Conservation (phyloP, 441 rosid genomes). For the Populus hybrid region DNA sequence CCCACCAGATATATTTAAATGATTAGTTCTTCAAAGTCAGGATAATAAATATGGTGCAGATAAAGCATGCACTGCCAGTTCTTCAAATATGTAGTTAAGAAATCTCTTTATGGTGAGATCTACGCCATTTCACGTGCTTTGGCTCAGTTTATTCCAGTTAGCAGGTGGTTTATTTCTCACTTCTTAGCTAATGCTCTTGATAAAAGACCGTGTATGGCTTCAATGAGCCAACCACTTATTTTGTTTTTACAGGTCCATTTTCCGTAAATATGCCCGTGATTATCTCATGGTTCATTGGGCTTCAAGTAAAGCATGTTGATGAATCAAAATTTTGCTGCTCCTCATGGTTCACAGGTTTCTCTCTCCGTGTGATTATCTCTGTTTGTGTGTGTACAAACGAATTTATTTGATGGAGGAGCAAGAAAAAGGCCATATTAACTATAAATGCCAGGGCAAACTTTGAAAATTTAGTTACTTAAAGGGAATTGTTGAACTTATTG, state of each 20-base stretch:
- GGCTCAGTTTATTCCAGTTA: slow-evolving; percentile 79
- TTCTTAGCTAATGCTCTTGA: neutral
- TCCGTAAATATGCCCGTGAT: slow-evolving; percentile 77
- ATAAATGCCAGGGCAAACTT: too few species aligned
- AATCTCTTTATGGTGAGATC: slow-evolving; percentile 40
- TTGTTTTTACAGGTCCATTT: slow-evolving; percentile 44
- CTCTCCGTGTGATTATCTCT: neutral
- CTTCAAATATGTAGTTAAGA: slow-evolving; percentile 1
- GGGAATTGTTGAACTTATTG: neutral
- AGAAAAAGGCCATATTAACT: too few species aligned
- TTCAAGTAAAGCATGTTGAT: slow-evolving; percentile 71
- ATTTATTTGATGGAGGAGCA: neutral
- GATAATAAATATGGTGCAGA: neutral
- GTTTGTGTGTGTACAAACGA: neutral
- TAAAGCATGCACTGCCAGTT: neutral
- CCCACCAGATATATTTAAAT: neutral
- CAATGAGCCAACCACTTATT: neutral
- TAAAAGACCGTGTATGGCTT: neutral
- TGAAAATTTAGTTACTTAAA: neutral
- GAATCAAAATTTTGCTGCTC: slow-evolving; percentile 91
- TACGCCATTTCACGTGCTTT: slow-evolving; percentile 69
- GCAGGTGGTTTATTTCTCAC: slow-evolving; percentile 43
- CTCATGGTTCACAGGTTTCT: slow-evolving; percentile 78
- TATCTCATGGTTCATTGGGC: slow-evolving; percentile 97
- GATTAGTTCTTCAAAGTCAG: neutral